Base-by-base conservation (phyloP, 202 grass and related monocot species). In the Miscanthus sacchariflorus region DNA sequence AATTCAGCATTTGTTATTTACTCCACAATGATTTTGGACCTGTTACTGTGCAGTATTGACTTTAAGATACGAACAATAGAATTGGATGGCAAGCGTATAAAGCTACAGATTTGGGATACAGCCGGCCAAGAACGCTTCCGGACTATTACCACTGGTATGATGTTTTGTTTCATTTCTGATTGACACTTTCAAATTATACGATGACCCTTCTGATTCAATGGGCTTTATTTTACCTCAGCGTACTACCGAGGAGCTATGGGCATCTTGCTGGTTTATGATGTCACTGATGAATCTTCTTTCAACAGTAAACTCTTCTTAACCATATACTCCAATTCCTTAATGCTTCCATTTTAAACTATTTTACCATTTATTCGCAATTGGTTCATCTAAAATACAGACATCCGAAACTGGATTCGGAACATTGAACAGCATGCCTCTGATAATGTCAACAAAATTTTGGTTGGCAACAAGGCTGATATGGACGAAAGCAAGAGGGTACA, bases 391-490 rank as follows among this genome's bases (percentile, higher is more conserved):
- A 49, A 63, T 74, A 87, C 82, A 98, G 96, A 96, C 83, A 98
- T 98, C 87, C 81, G 96, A 85, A 98, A 98, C 89, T 98, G 96
- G 96, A 98, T 98, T 81, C 83, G 93, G 88, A 98, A 98, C 74
- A 98, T 98, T 25, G 96, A 98, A 85, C 96, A 98, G 75, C 96
- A 98, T 84, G 96, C 93, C 82, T 98, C 93, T 87, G 93, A 98
- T 78, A 98, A 96, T 83, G 96, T 98, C 79, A 98, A 94, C 87
- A 98, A 98, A 86, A 95, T 98, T 68, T 87, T 98, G 72, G 90
- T 98, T 50, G 96, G 96, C 76, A 98, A 98, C 90, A 98, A 98
- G 91, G 96, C 96, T 48, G 93, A 98, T 83, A 98, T 98, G 96
- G 96, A 95, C n/a, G 96, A 98, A 87, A 98, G 96, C 81, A 98